A percentile compares a stretch with the other conserved stretches of the same genome.
Evolutionary conservation across 169 alveolate species (phyloP).

Genomic region (Cyclospora cayetanensis): DNA sequence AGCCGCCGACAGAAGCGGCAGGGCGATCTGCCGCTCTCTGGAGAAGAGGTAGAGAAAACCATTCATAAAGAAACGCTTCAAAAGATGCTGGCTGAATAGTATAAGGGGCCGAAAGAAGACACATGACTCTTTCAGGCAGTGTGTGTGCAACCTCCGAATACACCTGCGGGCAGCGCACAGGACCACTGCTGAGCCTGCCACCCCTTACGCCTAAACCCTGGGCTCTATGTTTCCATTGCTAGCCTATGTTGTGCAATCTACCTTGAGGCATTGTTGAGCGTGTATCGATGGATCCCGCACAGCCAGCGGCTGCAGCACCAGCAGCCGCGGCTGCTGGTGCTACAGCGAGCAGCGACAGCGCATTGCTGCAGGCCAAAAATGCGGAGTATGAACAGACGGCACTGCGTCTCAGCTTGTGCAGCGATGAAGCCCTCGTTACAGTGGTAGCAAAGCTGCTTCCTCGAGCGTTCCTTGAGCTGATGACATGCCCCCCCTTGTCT

Average conservation of each 20-base stretch:
- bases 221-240: not conserved
- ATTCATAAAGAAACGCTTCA: too few species aligned
- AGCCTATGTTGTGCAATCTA: not conserved
- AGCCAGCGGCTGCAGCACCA: not conserved
- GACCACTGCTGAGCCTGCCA: too few species aligned
- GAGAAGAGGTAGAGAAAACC: too few species aligned
- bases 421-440: slow-evolving; percentile 51
- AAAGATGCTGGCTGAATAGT: too few species aligned
- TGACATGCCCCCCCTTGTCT: slow-evolving; percentile 38
- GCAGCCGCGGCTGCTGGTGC: slow-evolving; percentile 47
- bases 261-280: too few species aligned
- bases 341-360: not conserved
- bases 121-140: too few species aligned
- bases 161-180: too few species aligned
- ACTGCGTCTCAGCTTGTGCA: slow-evolving; percentile 70
- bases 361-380: not conserved
- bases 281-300: slow-evolving; percentile 24
- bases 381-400: slow-evolving; percentile 67
- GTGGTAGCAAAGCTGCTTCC: slow-evolving; percentile 69
- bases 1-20: not conserved
- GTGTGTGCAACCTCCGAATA: too few species aligned
- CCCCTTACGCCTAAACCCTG: not conserved
- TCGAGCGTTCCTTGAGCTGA: slow-evolving; percentile 45
- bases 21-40: too few species aligned
- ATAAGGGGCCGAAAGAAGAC: too few species aligned